A percentile compares a stretch with the other conserved stretches of the same genome.
Conservation (phyloP, 495 filamentous ascomycete genomes). For the Penicillium waksmanii region DNA sequence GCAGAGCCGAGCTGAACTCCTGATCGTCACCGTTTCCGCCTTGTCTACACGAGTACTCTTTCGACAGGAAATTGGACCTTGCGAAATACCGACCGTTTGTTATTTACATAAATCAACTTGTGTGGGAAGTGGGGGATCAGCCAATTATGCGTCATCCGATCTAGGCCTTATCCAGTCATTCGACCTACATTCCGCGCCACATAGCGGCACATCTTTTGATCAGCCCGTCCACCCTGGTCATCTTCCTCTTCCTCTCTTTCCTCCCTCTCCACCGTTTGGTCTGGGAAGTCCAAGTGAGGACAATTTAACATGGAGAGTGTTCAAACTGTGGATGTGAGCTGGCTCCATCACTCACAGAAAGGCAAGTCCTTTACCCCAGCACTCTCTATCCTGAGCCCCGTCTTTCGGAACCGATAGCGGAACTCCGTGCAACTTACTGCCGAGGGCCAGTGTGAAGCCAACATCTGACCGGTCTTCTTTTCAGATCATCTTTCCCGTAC, state of each 20-base stretch:
- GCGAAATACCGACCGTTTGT: neutral
- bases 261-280: neutral
- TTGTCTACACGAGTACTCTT: conserved; percentile 7
- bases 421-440: neutral
- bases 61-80: conserved; percentile 7
- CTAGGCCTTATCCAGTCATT: conserved; percentile 30
- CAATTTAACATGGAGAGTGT: conserved; percentile 59
- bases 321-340: conserved; percentile 70
- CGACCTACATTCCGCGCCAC: conserved; percentile 29
- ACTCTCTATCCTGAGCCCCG: neutral
- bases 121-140: conserved; percentile 26
- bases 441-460: neutral
- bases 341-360: conserved; percentile 70
- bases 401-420: conserved; percentile 14
- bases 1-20: conserved; percentile 20
- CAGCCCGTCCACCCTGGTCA: neutral
- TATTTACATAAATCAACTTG: neutral
- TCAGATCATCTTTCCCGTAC: conserved; percentile 44
- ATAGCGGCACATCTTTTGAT: conserved; percentile 8
- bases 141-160: conserved; percentile 35
- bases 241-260: neutral
- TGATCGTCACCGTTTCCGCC: conserved; percentile 3
- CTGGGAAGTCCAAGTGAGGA: conserved; percentile 1
- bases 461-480: neutral
- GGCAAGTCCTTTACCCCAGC: conserved; percentile 36